phyloP scores from a whole-genome alignment of 805 yeast species.

The Pichia deserticola region DNA sequence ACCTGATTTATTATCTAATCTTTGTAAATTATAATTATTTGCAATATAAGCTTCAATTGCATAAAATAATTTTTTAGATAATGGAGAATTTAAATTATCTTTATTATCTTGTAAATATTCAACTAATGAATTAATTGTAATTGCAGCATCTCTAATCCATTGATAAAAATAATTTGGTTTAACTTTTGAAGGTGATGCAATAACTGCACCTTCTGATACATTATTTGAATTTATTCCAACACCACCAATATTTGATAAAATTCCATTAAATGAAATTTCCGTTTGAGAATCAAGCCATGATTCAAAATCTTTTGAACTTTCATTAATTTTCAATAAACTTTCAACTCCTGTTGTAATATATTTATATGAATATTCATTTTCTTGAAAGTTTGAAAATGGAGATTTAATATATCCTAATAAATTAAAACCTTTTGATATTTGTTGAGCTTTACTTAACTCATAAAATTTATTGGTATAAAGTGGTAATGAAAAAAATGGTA shows the following conservation, averaged over 20 bases:
- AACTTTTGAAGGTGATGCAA: constrained; percentile 73
- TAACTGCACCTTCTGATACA: constrained; percentile 60
- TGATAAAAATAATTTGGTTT: constrained; percentile 80
- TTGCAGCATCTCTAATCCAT: constrained; percentile 89
- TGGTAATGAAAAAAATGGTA: no score
- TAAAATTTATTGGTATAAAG: no score
- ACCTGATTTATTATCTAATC: constrained; percentile 66
- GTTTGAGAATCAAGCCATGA: constrained; percentile 42
- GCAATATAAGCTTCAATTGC: constrained; percentile 55
- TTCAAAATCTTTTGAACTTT: constrained; percentile 26
- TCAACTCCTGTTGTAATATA: background rate
- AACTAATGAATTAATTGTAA: constrained; percentile 61
- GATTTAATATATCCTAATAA: no score
- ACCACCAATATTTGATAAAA: constrained; percentile 53
- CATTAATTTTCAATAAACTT: background rate
- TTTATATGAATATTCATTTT: background rate
- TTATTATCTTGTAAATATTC: constrained; percentile 41
- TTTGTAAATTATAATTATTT: constrained; percentile 53
- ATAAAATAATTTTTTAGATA: constrained; percentile 11
- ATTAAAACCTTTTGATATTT: no score
- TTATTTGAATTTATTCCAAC: constrained; percentile 26
- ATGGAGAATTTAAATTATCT: constrained; percentile 17
- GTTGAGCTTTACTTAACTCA: no score
- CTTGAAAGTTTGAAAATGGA: background rate
- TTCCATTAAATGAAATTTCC: constrained; percentile 35